Evolutionary conservation across 2,329 filamentous ascomycete genomes (phyloP), one percentile per base, ranked within the genome.

Genomic region (Intubia oerlemansii): DNA sequence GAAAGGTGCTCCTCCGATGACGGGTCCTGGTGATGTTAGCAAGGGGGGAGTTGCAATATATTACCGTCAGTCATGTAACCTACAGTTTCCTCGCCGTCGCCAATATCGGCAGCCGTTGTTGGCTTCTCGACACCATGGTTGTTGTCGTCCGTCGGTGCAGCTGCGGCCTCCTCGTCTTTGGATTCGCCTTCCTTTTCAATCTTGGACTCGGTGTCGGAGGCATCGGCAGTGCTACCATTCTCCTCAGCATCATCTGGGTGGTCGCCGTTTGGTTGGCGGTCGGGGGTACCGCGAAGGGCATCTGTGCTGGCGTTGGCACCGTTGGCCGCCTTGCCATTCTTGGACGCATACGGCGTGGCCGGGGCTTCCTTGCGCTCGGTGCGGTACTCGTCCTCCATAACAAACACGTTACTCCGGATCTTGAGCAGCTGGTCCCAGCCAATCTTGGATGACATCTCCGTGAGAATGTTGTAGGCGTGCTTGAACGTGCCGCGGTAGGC

Each of bases 331-430:
- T 51, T 50, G 46, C 75, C 82, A 25, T 76, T 67, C 42, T 70
- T 73, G 15, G 51, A 49, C 34, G 53, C 44, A 30, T 50, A 52
- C 46, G 27, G 56, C 51, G 12, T 54, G 53, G 15, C 57, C 50
- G 35, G 24, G 22, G 18, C 23, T 5, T 73, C 68, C 32, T 78
- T 71, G 50, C 78, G 80, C 52, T 95, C 88, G 32, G 74, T 77
- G 27, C 88, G 71, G 47, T 98, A 98, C 49, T 98, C 88, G 44
- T 98, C 88, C 48, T 98, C 88, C 88, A 98, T 98, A 27, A 98
- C 88, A 42, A 98, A 98, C 2, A 98, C 88, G 37, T 85, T 84
- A 54, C 85, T 95, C 40, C 88, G 68, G 43, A 90, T 92, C 50
- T 81, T 90, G 29, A 98, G 58, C 14, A 98, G 61, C 45, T 93